Percentiles rank a stretch among this genome's conserved stretches.
phyloP scores from a whole-genome alignment of 2,329 filamentous ascomycete species.

The Cordyceps militaris region DNA sequence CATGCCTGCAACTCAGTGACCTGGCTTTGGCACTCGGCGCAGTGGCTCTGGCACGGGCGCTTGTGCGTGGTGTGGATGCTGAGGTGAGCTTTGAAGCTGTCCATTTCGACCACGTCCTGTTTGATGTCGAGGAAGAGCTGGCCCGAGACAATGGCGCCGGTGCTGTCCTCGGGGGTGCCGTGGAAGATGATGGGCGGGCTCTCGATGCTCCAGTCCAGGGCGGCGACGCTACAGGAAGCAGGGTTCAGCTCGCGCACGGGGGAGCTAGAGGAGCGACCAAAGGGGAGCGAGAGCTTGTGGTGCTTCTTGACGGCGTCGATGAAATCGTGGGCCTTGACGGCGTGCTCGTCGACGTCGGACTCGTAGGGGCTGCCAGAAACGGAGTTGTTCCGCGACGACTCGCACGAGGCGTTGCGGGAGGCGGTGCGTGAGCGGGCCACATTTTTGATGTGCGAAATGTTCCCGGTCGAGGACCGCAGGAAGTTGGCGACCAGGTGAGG shows the following conservation, averaged over 20 bases:
- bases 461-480: conserved; percentile 49
- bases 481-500: conserved; percentile 52
- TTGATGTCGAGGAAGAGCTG: conserved; percentile 68
- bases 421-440: conserved; percentile 20
- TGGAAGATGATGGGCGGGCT: conserved; percentile 83
- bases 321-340: conserved; percentile 33
- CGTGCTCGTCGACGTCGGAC: conserved; percentile 30
- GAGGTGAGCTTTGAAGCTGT: conserved; percentile 66
- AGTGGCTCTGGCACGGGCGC: conserved; percentile 73
- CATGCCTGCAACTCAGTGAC: conserved; percentile 70
- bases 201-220: conserved; percentile 60
- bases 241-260: conserved; percentile 14
- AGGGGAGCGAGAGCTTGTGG: conserved; percentile 35
- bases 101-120: conserved; percentile 59
- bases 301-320: conserved; percentile 34
- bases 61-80: conserved; percentile 67
- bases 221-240: conserved; percentile 29
- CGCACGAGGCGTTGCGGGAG: conserved; percentile 13
- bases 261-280: conserved; percentile 22
- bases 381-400: conserved; percentile 19
- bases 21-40: conserved; percentile 66
- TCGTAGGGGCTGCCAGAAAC: conserved; percentile 27
- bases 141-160: conserved; percentile 78
- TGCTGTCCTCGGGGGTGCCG: conserved; percentile 65
- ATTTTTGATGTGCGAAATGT: conserved; percentile 44